Conservation (phyloP, 805 yeast species). For the Pachysolen tannophilus region DNA sequence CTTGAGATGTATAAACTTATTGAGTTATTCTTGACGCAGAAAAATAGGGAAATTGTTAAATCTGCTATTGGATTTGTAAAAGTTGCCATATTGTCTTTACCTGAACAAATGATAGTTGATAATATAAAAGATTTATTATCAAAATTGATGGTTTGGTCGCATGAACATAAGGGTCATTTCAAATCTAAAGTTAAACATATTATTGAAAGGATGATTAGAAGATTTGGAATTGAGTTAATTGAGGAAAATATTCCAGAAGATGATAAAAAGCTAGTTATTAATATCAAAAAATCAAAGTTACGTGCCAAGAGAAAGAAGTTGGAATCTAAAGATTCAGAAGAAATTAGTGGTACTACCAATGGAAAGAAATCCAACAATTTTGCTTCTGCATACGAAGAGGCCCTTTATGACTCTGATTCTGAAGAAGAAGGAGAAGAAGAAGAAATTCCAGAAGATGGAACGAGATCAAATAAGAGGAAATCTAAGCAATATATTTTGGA, state of each 20-base stretch:
- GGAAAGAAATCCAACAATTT: slow-evolving; percentile 29
- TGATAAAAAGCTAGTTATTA: slow-evolving; percentile 73
- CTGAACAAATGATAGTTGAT: slow-evolving; percentile 64
- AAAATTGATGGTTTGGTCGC: slow-evolving; percentile 84
- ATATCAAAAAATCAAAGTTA: slow-evolving; percentile 79
- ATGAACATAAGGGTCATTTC: slow-evolving; percentile 93
- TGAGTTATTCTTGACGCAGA: slow-evolving; percentile 83
- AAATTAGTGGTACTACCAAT: no score
- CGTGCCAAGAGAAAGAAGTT: slow-evolving; percentile 72
- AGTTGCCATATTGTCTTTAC: slow-evolving; percentile 76
- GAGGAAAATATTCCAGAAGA: slow-evolving; percentile 84
- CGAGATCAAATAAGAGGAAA: slow-evolving; percentile 16
- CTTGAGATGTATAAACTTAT: slow-evolving; percentile 79
- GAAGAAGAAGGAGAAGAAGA: slow-evolving; percentile 43
- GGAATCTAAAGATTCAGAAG: slow-evolving; percentile 19
- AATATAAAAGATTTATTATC: slow-evolving; percentile 59
- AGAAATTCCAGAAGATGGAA: slow-evolving; percentile 18
- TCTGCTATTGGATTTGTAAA: slow-evolving; percentile 92
- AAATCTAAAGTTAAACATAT: slow-evolving; percentile 89
- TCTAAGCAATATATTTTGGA: slow-evolving; percentile 68
- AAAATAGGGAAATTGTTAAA: slow-evolving; percentile 88
- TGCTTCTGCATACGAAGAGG: slow-evolving; percentile 88
- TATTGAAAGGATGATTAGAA: slow-evolving; percentile 81
- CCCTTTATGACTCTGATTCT: slow-evolving; percentile 66
- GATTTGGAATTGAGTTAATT: slow-evolving; percentile 83